Percentiles rank a stretch among this genome's conserved stretches.
Conservation (phyloP, 768 basidiomycete species). For the Mycena leptocephala region DNA sequence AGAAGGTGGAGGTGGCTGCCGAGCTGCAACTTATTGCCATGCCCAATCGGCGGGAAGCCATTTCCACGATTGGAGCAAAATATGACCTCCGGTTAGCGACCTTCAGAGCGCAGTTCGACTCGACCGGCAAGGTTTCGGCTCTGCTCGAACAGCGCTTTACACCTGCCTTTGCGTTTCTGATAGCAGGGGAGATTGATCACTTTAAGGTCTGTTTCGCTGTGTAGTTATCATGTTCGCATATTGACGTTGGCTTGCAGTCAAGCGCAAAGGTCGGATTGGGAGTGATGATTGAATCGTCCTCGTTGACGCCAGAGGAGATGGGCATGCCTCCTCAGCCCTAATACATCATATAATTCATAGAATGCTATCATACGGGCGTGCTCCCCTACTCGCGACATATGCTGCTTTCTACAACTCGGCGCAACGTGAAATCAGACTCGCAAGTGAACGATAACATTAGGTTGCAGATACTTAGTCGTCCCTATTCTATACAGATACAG, state of each 20-base stretch:
- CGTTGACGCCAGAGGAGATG: slow-evolving; percentile 90
- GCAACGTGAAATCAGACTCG: too few species aligned
- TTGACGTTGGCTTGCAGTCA: slow-evolving; percentile 67
- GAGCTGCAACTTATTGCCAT: slow-evolving; percentile 90
- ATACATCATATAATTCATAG: slow-evolving; percentile 43
- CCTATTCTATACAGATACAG: background rate
- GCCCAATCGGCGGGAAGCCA: slow-evolving; percentile 88
- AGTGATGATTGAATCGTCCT: slow-evolving; percentile 96
- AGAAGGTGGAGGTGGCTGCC: slow-evolving; percentile 97
- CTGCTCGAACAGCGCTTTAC: slow-evolving; percentile 96
- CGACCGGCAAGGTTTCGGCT: slow-evolving; percentile 95
- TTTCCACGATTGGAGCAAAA: slow-evolving; percentile 96
- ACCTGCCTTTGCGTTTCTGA: slow-evolving; percentile 94
- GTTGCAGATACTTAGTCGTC: too few species aligned
- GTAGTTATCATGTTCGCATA: slow-evolving; percentile 10
- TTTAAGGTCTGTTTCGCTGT: slow-evolving; percentile 79
- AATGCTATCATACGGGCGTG: slow-evolving; percentile 38
- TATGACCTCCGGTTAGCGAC: slow-evolving; percentile 96
- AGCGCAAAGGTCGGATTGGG: slow-evolving; percentile 96
- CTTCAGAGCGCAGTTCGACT: slow-evolving; percentile 96
- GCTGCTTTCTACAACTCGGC: too few species aligned
- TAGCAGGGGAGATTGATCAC: slow-evolving; percentile 98
- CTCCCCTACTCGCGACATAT: slow-evolving; percentile 22
- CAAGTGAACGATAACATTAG: too few species aligned
- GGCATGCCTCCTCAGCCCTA: slow-evolving; percentile 71